phyloP scores from a whole-genome alignment of 106 monocot species.

The Acorus calamus region DNA sequence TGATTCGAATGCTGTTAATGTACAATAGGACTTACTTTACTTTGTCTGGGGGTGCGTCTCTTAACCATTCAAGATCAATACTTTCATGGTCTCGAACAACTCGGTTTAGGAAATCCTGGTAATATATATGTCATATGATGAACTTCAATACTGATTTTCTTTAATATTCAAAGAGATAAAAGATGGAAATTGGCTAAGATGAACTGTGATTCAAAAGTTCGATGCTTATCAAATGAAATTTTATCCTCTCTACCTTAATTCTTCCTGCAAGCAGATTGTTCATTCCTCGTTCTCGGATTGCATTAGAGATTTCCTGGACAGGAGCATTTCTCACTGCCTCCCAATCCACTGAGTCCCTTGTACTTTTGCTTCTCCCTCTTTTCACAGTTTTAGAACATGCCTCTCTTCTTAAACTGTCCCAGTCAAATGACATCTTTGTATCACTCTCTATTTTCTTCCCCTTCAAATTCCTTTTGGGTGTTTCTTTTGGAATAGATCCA shows the following conservation, averaged over 20 bases:
- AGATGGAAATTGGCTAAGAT: no score
- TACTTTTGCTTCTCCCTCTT: conserved; percentile 21
- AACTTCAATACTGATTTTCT: background rate
- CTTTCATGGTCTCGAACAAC: conserved; percentile 67
- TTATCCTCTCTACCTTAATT: conserved; percentile 54
- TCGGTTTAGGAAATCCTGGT: conserved; percentile 58
- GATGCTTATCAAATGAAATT: no score
- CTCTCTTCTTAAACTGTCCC: conserved; percentile 33
- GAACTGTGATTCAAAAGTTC: no score
- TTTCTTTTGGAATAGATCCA: background rate
- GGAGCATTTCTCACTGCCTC: conserved; percentile 59
- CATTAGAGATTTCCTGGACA: conserved; percentile 38
- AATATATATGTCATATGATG: conserved; percentile 3
- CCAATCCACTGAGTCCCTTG: conserved; percentile 67
- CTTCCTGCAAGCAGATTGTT: conserved; percentile 57
- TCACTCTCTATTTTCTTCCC: conserved; percentile 7
- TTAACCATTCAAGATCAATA: conserved; percentile 82
- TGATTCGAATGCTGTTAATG: background rate
- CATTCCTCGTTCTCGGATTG: conserved; percentile 66
- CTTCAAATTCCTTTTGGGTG: background rate
- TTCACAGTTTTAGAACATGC: background rate
- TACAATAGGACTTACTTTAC: conserved; percentile 48
- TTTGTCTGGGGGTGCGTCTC: conserved; percentile 59
- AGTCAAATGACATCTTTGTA: conserved; percentile 11
- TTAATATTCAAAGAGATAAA: background rate